phyloP scores from a whole-genome alignment of 768 basidiomycete genomes.

The Gloeostereum incarnatum region DNA sequence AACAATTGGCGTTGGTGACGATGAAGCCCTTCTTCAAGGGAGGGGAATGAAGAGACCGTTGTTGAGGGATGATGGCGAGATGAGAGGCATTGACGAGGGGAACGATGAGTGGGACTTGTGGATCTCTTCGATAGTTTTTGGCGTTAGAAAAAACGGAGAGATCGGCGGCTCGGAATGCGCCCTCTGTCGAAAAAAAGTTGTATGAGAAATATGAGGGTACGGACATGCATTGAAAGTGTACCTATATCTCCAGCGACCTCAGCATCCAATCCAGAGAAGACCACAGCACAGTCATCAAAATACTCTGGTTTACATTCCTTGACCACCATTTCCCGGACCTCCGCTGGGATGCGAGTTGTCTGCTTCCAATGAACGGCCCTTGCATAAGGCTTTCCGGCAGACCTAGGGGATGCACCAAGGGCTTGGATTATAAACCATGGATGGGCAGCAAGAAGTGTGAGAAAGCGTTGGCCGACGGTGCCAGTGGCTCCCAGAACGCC shows the following conservation, averaged over 20 bases:
- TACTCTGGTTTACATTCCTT: constrained; percentile 68
- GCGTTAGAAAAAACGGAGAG: constrained; percentile 93
- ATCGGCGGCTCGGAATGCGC: constrained; percentile 78
- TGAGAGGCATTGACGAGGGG: constrained; percentile 91
- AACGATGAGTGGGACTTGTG: constrained; percentile 88
- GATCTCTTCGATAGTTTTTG: constrained; percentile 93
- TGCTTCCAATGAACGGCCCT: constrained; percentile 87
- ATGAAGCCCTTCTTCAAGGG: constrained; percentile 83
- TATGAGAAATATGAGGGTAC: not conserved
- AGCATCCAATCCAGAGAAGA: constrained; percentile 95
- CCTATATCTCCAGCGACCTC: constrained; percentile 96
- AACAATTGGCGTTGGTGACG: constrained; percentile 97
- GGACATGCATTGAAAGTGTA: constrained; percentile 27
- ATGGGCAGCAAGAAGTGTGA: constrained; percentile 77
- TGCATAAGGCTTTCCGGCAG: constrained; percentile 75
- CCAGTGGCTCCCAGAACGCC: constrained; percentile 86
- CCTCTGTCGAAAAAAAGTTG: constrained; percentile 40
- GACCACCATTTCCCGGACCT: constrained; percentile 56
- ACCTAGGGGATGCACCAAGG: constrained; percentile 83
- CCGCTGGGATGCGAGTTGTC: constrained; percentile 57
- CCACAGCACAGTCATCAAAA: constrained; percentile 73
- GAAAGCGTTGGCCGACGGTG: constrained; percentile 94
- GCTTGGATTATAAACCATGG: constrained; percentile 86
- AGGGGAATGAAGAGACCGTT: constrained; percentile 59
- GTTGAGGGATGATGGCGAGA: constrained; percentile 75